Evolutionary conservation across 768 basidiomycete species (phyloP).

Genomic region (Tulasnella sp.): DNA sequence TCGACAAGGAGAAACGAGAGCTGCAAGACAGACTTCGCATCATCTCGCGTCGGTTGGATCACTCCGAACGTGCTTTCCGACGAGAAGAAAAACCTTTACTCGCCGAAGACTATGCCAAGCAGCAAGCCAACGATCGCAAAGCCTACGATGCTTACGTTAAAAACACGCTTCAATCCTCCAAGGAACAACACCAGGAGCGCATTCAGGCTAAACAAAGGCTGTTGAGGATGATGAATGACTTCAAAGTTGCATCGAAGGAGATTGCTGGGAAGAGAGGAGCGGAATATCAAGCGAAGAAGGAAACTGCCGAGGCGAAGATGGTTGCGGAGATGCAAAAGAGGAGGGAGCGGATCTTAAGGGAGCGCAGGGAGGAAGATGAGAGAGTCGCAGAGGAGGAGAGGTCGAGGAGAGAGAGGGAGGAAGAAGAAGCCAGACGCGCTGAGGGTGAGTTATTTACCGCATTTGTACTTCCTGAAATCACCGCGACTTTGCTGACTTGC

Average conservation of each 20-base stretch:
- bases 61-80: conserved; percentile 90
- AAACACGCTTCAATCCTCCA: conserved; percentile 54
- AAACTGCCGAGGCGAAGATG: conserved; percentile 62
- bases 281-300: conserved; percentile 61
- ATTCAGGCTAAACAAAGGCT: conserved; percentile 73
- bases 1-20: conserved; percentile 95
- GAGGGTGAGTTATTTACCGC: conserved; percentile 35
- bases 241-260: conserved; percentile 48
- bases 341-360: conserved; percentile 53
- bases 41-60: conserved; percentile 85
- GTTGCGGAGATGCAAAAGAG: conserved; percentile 81
- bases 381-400: conserved; percentile 45
- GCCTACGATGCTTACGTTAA: conserved; percentile 63
- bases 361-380: conserved; percentile 55
- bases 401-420: conserved; percentile 40
- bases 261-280: conserved; percentile 57
- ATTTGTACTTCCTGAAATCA: neutral
- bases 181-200: conserved; percentile 58
- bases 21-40: conserved; percentile 76
- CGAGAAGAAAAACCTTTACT: conserved; percentile 89
- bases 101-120: conserved; percentile 76
- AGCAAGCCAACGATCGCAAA: conserved; percentile 71
- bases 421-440: conserved; percentile 39
- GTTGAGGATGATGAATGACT: conserved; percentile 69
- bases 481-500: neutral